phyloP scores from a whole-genome alignment of 2,329 filamentous ascomycete genomes.

The Aspergillus texensis region DNA sequence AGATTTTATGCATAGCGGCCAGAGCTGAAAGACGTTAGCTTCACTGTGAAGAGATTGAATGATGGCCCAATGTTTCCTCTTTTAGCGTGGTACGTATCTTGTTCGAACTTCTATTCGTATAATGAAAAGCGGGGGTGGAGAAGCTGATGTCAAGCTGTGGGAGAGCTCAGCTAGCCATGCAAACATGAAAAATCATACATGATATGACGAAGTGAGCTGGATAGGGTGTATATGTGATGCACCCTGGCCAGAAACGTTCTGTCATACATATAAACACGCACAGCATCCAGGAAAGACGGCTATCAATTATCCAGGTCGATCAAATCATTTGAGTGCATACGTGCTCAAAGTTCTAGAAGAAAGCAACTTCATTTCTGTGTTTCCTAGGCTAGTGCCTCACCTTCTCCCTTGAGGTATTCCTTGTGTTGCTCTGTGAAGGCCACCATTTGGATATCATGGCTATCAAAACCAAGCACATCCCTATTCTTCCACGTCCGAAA shows the following conservation, averaged over 20 bases:
- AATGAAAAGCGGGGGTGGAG: background rate
- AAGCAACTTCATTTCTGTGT: background rate
- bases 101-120: background rate
- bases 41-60: background rate
- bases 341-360: background rate
- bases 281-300: background rate
- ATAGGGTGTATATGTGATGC: background rate
- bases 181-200: background rate
- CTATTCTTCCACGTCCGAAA: background rate
- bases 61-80: background rate
- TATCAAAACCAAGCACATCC: background rate
- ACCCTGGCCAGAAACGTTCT: too few species aligned
- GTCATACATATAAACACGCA: too few species aligned
- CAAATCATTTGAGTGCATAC: too few species aligned
- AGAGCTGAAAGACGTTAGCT: background rate
- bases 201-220: background rate
- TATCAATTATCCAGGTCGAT: background rate
- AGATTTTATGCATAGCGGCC: background rate
- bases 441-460: background rate
- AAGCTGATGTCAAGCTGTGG: background rate
- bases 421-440: background rate
- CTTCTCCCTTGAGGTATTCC: background rate
- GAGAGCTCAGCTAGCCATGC: background rate
- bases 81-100: too few species aligned
- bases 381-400: background rate